Conservation (phyloP, 495 filamentous ascomycete genomes). For the Trichodelitschia bisporula region DNA sequence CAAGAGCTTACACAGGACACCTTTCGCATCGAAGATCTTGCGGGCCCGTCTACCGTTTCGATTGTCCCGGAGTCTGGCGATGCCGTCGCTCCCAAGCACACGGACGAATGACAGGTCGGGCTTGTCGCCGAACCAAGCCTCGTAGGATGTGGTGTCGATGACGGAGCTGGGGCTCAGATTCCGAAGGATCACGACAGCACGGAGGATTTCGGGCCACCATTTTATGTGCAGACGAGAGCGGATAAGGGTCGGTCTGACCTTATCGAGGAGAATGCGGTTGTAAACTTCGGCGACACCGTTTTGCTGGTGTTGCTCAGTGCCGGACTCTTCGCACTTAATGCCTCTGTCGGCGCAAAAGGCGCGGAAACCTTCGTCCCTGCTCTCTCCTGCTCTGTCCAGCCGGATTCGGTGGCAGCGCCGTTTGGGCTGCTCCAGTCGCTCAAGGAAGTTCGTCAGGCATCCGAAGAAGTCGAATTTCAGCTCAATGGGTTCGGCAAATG, state of each 20-base stretch:
- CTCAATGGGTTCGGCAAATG: no score
- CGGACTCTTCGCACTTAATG: constrained; percentile 7
- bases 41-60: constrained; percentile 10
- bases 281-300: constrained; percentile 9
- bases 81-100: constrained; percentile 8
- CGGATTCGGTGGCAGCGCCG: no score
- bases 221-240: constrained; percentile 7
- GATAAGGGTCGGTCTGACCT: constrained; percentile 7
- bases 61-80: constrained; percentile 5
- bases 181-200: constrained; percentile 7
- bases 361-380: no score
- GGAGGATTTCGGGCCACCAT: constrained; percentile 9
- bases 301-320: constrained; percentile 8
- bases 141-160: constrained; percentile 10
- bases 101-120: constrained; percentile 10
- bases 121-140: constrained; percentile 10
- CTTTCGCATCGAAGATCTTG: constrained; percentile 7
- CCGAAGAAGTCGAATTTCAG: no score
- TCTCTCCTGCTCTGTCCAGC: no score
- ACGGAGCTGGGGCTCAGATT: constrained; percentile 8
- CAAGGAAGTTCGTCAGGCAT: no score
- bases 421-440: no score
- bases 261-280: constrained; percentile 5
- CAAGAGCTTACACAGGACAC: constrained; percentile 7
- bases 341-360: no score